These are phyloP conservation scores for Verruconis gallopava DNA, from an alignment of 2,329 filamentous ascomycete species.

Conservation along the genomic window DNA sequence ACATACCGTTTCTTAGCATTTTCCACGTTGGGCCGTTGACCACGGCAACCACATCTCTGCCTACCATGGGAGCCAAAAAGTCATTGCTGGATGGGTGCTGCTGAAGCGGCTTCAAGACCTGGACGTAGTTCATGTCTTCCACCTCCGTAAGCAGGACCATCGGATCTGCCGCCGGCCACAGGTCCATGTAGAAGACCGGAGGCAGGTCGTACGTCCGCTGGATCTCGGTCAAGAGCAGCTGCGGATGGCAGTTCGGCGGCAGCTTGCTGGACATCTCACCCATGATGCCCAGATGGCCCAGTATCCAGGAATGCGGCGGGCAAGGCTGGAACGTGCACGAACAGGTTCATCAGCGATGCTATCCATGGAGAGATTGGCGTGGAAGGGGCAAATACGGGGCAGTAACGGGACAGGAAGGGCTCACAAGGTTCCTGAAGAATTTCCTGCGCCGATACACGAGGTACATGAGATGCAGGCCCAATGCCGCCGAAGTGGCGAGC, in stretches of 20 bases:
- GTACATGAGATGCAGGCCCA: too few relatives aligned
- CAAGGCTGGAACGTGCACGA: slow-evolving; percentile 20
- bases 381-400: background rate
- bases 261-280: slow-evolving; percentile 22
- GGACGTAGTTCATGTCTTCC: slow-evolving; percentile 26
- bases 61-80: slow-evolving; percentile 18
- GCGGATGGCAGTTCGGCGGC: slow-evolving; percentile 24
- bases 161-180: slow-evolving; percentile 28
- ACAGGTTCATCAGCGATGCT: background rate
- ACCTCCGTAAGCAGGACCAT: slow-evolving; percentile 26
- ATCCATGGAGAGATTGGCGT: background rate
- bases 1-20: slow-evolving; percentile 16
- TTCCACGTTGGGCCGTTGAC: slow-evolving; percentile 24
- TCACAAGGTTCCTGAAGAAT: too few relatives aligned
- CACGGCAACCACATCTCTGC: slow-evolving; percentile 19
- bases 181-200: slow-evolving; percentile 30
- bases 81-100: slow-evolving; percentile 18
- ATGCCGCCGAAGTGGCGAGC: too few relatives aligned
- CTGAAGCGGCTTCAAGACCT: slow-evolving; percentile 20
- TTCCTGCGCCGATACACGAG: too few relatives aligned
- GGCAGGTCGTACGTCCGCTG: slow-evolving; percentile 23
- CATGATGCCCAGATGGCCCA: slow-evolving; percentile 28
- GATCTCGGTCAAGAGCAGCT: slow-evolving; percentile 22
- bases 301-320: slow-evolving; percentile 29
- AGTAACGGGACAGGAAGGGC: too few relatives aligned